A percentile compares a stretch with the other conserved stretches of the same genome.
phyloP scores from a whole-genome alignment of 331 rosid species.

The Dryas integrifolia region DNA sequence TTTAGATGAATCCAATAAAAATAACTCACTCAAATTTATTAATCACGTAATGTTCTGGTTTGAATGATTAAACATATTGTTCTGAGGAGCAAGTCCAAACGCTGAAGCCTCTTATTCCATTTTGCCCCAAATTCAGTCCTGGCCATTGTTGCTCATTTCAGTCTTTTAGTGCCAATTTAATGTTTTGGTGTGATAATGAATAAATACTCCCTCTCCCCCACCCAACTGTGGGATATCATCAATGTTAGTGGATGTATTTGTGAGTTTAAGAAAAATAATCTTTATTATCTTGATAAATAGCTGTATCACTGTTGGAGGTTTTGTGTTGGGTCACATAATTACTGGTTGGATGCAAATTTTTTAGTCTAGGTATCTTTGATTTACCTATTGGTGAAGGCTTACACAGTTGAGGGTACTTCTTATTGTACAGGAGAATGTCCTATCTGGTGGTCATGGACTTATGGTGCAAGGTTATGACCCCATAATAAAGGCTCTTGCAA shows the following conservation, averaged over 20 bases:
- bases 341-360: not conserved
- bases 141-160: not conserved
- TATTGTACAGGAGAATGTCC: constrained; percentile 58
- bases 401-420: constrained; percentile 29
- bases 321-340: not conserved
- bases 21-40: not conserved
- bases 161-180: not conserved
- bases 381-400: constrained; percentile 24
- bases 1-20: not conserved
- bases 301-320: not conserved
- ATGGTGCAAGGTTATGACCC: constrained; percentile 78
- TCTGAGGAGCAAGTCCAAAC: not conserved
- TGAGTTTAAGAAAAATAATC: not conserved
- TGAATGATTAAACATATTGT: not conserved
- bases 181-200: not conserved
- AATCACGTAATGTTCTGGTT: not conserved
- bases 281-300: not conserved
- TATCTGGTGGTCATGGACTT: constrained; percentile 79
- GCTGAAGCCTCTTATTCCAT: not conserved
- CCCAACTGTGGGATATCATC: not conserved
- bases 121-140: not conserved
- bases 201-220: not conserved
- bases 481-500: constrained; percentile 61
- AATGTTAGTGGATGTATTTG: not conserved
- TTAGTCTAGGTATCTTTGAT: not conserved